These are phyloP conservation scores for Entamoeba histolytica DNA, from an alignment of 208 protist genomes.

Conservation along the genomic window DNA sequence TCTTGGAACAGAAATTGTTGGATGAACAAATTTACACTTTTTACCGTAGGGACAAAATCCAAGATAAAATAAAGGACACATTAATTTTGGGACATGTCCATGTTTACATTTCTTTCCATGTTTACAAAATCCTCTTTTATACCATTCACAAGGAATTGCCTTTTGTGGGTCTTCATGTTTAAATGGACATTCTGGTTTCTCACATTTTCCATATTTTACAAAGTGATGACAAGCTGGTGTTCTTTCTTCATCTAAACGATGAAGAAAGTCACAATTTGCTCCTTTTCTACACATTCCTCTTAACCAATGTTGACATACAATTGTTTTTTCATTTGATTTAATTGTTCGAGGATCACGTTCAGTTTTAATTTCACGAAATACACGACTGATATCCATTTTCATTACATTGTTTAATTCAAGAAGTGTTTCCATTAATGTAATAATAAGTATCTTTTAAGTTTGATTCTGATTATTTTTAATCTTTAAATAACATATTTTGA, in stretches of 20 bases:
- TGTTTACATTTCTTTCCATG: conserved; percentile 26
- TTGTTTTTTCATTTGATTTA: neutral
- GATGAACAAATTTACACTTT: neutral
- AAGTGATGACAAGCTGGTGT: conserved; percentile 38
- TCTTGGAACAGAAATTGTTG: neutral
- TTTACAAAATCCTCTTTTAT: conserved; percentile 33
- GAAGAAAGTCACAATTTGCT: conserved; percentile 40
- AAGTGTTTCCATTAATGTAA: too few species aligned
- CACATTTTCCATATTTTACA: conserved; percentile 23
- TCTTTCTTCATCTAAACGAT: conserved; percentile 28
- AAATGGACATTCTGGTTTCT: conserved; percentile 36
- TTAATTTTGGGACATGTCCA: conserved; percentile 12
- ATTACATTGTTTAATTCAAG: too few species aligned
- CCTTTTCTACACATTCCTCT: conserved; percentile 38
- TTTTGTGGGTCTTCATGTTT: conserved; percentile 28
- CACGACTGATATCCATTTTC: too few species aligned
- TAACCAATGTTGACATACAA: conserved; percentile 41
- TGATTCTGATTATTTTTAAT: too few species aligned
- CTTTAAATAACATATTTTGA: too few species aligned
- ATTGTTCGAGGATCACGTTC: neutral
- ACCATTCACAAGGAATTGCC: conserved; percentile 25
- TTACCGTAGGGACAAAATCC: conserved; percentile 36
- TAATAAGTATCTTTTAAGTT: too few species aligned
- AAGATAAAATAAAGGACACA: conserved; percentile 29
- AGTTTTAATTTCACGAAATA: neutral